Evolutionary conservation across 2,329 filamentous ascomycete genomes (phyloP).

Genomic region (Penicillium frequentans): DNA sequence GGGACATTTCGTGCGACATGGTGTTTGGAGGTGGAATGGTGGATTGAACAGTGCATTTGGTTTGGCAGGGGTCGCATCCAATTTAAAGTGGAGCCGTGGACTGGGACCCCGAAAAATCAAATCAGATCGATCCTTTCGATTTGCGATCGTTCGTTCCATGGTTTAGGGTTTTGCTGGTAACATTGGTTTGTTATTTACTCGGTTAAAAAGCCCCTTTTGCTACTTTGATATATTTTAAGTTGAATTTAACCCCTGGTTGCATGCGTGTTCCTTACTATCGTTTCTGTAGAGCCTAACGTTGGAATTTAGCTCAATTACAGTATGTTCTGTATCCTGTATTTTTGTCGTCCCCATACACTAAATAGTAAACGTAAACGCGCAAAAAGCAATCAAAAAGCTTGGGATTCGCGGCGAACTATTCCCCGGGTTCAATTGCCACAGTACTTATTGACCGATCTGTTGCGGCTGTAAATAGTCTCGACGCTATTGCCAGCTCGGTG

Average conservation of each 20-base stretch:
- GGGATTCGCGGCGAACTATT: not conserved
- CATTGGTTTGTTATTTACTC: not conserved
- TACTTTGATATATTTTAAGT: not conserved
- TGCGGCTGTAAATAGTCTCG: not conserved
- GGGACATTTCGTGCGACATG: slow-evolving; percentile 47
- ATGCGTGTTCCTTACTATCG: too few species aligned
- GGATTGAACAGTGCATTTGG: not conserved
- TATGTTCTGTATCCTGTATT: not conserved
- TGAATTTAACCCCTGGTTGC: not conserved
- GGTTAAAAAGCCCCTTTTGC: not conserved
- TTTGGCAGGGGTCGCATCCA: not conserved
- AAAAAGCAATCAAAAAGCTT: not conserved
- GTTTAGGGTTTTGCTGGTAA: not conserved
- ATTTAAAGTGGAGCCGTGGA: slow-evolving; percentile 8
- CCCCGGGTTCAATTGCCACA: not conserved
- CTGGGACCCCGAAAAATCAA: slow-evolving; percentile 19
- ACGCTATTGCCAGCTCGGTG: not conserved
- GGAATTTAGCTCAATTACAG: too few species aligned
- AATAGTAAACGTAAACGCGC: too few species aligned
- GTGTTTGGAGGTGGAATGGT: slow-evolving; percentile 3
- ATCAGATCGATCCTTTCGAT: slow-evolving; percentile 14
- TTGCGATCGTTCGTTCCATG: slow-evolving; percentile 8
- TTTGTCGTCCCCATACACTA: not conserved
- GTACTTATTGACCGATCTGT: not conserved
- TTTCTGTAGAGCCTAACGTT: too few species aligned